Conservation (phyloP, 1,284 basidiomycete genomes). For the Laetiporus sulphureus region DNA sequence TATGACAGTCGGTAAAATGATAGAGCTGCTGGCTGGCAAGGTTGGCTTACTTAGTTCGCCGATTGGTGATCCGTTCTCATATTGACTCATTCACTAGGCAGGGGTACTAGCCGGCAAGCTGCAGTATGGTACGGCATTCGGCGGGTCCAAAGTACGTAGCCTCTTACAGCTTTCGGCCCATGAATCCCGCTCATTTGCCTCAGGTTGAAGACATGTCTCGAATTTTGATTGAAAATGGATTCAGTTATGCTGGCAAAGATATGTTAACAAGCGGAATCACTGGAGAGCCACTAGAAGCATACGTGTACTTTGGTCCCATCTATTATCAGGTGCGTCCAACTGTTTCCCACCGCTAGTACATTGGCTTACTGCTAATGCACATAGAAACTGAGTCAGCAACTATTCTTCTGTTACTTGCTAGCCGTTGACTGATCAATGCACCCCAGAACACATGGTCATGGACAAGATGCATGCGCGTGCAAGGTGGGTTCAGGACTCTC, state of each 20-base stretch:
- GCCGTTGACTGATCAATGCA: constrained; percentile 13
- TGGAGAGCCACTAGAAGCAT: constrained; percentile 92
- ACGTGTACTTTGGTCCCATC: constrained; percentile 98
- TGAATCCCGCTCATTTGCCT: no score
- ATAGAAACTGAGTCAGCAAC: constrained; percentile 74
- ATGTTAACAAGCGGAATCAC: constrained; percentile 98
- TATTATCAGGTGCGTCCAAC: constrained; percentile 86
- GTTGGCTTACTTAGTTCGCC: no score
- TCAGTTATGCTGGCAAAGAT: constrained; percentile 97
- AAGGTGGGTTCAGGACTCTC: constrained; percentile 42
- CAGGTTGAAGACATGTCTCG: constrained; percentile 98
- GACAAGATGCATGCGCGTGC: constrained; percentile 99
- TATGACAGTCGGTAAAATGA: constrained; percentile 99
- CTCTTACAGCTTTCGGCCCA: background rate
- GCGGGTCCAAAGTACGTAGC: constrained; percentile 88
- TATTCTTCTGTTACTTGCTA: no score
- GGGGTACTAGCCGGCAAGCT: constrained; percentile 85
- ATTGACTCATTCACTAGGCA: constrained; percentile 39
- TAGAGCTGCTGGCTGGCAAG: constrained; percentile 96
- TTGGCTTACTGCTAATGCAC: no score
- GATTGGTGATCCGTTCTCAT: no score
- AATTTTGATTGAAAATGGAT: constrained; percentile 92
- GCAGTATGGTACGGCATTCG: constrained; percentile 95
- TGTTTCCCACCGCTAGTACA: no score
- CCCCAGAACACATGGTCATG: constrained; percentile 91